phyloP scores from a whole-genome alignment of 805 yeast genomes.

The Sugiyamaella qingdaonensis region DNA sequence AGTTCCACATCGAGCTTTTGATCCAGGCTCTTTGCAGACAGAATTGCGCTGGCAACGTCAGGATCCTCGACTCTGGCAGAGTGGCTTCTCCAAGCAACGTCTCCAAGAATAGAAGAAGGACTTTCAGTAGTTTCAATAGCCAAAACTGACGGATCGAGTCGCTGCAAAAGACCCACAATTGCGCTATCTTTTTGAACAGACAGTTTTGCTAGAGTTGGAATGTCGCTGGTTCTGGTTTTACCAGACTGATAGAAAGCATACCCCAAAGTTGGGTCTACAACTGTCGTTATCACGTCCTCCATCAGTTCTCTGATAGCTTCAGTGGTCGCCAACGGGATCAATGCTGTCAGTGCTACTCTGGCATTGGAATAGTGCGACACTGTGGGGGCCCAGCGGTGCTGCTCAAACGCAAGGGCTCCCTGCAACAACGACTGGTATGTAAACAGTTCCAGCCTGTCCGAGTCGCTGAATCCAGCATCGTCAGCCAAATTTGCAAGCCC shows the following conservation, averaged over 20 bases:
- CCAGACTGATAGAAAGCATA: slow-evolving; percentile 46
- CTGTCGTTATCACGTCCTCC: slow-evolving; percentile 51
- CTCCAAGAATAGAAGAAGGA: slow-evolving; percentile 37
- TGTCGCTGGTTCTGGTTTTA: slow-evolving; percentile 39
- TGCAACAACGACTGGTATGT: slow-evolving; percentile 42
- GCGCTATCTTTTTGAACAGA: slow-evolving; percentile 35
- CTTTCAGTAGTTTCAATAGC: slow-evolving; percentile 18
- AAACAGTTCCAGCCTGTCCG: slow-evolving; percentile 22
- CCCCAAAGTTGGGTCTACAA: slow-evolving; percentile 64
- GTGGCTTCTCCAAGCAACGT: slow-evolving; percentile 55
- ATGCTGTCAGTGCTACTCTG: slow-evolving; percentile 54
- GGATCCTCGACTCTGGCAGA: slow-evolving; percentile 64
- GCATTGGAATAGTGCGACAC: slow-evolving; percentile 54
- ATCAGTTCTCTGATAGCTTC: slow-evolving; percentile 36
- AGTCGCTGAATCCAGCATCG: slow-evolving; percentile 17
- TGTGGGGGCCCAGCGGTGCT: slow-evolving; percentile 54
- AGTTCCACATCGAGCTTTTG: slow-evolving; percentile 13
- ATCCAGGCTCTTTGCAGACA: slow-evolving; percentile 28
- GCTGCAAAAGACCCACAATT: slow-evolving; percentile 39
- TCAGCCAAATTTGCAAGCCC: slow-evolving; percentile 33
- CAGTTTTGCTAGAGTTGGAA: slow-evolving; percentile 47
- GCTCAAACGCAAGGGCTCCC: slow-evolving; percentile 49
- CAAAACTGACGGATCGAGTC: slow-evolving; percentile 31
- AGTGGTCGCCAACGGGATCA: slow-evolving; percentile 32
- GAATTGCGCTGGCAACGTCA: slow-evolving; percentile 53